Percentiles rank a stretch among this genome's conserved stretches.
phyloP scores from a whole-genome alignment of 345 rosid genomes.

The Eucalyptus polyanthemos region DNA sequence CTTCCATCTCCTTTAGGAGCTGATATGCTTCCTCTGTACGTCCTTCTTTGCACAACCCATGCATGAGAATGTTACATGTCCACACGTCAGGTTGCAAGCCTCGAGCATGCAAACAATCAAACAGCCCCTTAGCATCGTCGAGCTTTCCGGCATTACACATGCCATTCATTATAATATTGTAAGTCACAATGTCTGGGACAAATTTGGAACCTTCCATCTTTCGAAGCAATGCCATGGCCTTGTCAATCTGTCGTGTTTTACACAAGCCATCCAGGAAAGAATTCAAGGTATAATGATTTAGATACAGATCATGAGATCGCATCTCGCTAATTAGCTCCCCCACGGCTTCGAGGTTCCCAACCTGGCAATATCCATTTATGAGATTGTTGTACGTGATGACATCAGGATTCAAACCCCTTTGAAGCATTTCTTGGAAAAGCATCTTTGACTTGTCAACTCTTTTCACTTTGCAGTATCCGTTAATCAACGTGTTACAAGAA shows the following conservation, averaged over 20 bases:
- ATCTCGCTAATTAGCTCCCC: not conserved
- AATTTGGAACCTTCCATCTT: not conserved
- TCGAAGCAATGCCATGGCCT: constrained; percentile 5
- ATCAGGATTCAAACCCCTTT: too few relatives aligned
- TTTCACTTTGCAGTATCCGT: too few relatives aligned
- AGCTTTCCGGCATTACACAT: constrained; percentile 15
- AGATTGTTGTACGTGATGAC: too few relatives aligned
- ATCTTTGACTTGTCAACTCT: too few relatives aligned
- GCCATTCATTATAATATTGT: constrained; percentile 15
- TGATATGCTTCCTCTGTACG: not conserved
- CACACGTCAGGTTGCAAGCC: not conserved
- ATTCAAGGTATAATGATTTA: not conserved
- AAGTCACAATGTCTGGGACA: constrained; percentile 3
- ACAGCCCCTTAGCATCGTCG: not conserved
- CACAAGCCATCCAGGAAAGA: constrained; percentile 8
- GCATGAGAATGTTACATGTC: not conserved
- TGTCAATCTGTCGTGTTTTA: not conserved
- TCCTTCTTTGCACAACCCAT: not conserved
- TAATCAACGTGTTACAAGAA: too few relatives aligned
- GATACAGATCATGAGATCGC: not conserved
- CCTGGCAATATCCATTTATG: too few relatives aligned
- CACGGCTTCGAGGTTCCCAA: fast-evolving
- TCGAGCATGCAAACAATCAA: not conserved
- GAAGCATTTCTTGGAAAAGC: too few relatives aligned
- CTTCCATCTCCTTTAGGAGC: constrained; percentile 3